Conservation (phyloP, 768 basidiomycete species). For the Boletus coccyginus region DNA sequence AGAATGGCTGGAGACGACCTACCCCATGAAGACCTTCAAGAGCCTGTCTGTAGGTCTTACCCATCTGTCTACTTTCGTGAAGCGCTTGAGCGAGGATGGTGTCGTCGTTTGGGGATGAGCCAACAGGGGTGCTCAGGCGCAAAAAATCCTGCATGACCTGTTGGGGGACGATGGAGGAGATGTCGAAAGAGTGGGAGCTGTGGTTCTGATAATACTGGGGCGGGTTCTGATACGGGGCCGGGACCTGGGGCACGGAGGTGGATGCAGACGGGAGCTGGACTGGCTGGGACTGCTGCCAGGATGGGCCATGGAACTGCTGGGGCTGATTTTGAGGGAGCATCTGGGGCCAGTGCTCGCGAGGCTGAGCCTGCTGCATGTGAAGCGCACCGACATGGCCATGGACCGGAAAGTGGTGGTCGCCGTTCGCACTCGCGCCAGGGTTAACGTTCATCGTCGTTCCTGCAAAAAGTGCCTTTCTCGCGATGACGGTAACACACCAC, state of each 20-base stretch:
- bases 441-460: constrained; percentile 14
- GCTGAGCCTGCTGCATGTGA: neutral
- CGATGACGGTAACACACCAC: constrained; percentile 1
- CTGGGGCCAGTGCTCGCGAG: constrained; percentile 23
- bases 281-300: constrained; percentile 34
- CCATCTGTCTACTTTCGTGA: constrained; percentile 35
- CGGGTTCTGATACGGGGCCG: constrained; percentile 16
- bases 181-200: constrained; percentile 25
- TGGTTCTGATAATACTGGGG: constrained; percentile 24
- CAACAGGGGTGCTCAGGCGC: constrained; percentile 52
- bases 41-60: constrained; percentile 58
- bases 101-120: constrained; percentile 52
- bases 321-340: constrained; percentile 26
- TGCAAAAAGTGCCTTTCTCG: neutral
- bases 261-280: constrained; percentile 35
- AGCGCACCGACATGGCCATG: constrained; percentile 8
- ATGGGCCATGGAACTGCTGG: constrained; percentile 27
- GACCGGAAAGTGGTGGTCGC: constrained; percentile 17
- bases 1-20: constrained; percentile 24
- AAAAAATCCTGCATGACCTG: constrained; percentile 58
- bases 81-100: constrained; percentile 52
- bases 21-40: constrained; percentile 69
- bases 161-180: constrained; percentile 40
- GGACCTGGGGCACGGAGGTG: constrained; percentile 23
- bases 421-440: constrained; percentile 14